Percentiles rank a stretch among this genome's conserved stretches.
Conservation (phyloP, 2,329 filamentous ascomycete species). For the Zasmidium citrigriseum region DNA sequence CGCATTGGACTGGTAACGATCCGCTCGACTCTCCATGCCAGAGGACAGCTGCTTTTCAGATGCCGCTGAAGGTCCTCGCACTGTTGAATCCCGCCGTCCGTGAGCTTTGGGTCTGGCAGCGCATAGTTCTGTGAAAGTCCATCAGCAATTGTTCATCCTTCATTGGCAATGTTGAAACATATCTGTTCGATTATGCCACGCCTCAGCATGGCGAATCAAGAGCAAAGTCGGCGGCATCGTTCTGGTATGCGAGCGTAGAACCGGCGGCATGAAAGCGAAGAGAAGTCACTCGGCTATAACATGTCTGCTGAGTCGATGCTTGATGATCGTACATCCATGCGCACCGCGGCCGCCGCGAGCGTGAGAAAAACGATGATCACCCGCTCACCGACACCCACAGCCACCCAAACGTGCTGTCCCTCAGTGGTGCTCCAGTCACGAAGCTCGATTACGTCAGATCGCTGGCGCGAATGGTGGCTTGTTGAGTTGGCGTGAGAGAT, state of each 20-base stretch:
- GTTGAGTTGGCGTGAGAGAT: background rate
- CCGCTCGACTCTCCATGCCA: constrained; percentile 50
- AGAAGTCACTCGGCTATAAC: background rate
- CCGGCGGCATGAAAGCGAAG: background rate
- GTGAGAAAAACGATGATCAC: background rate
- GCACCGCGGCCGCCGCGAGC: too few relatives aligned
- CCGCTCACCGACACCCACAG: background rate
- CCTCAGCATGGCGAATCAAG: constrained; percentile 49
- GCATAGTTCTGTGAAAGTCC: constrained; percentile 36
- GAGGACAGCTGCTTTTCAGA: constrained; percentile 36
- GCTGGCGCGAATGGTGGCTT: background rate
- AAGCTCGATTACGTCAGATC: background rate
- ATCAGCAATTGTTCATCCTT: background rate
- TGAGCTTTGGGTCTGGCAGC: constrained; percentile 45
- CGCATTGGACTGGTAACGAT: constrained; percentile 67
- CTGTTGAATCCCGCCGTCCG: constrained; percentile 44
- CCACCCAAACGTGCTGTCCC: background rate
- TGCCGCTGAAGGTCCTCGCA: constrained; percentile 42
- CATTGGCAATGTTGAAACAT: constrained; percentile 14
- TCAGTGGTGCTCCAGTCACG: background rate
- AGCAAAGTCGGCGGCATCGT: constrained; percentile 45
- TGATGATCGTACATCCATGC: background rate
- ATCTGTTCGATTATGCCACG: constrained; percentile 45
- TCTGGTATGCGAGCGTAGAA: background rate
- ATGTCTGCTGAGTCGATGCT: background rate